Evolutionary conservation across 2,329 filamentous ascomycete species (phyloP), one percentile per base, ranked within the genome.

Genomic region (Diaporthe citrichinensis): DNA sequence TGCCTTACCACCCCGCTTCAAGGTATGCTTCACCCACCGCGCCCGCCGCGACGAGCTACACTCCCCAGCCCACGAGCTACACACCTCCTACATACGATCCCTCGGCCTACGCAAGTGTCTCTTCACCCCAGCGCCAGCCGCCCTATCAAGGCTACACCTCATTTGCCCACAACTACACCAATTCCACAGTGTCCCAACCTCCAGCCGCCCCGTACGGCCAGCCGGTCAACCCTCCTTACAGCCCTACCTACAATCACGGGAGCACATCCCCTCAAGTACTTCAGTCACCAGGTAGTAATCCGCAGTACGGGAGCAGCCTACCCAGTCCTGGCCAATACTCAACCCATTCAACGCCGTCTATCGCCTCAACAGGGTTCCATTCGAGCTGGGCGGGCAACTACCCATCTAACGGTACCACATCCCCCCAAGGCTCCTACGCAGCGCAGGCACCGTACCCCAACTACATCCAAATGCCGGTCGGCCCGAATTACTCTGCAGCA

Each of bases 51-150:
- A 80, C 84, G 79, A 79, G 84, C 79, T 85, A 81, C 80, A 78
- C 80, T 74, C 79, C 78, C 25, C 85, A 89, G 79, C 85, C 78
- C 49, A 81, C 85, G 49, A 86, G 78, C 81, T 91, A 89, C 80
- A 85, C 88, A 34, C 89, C 89, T 49, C 86, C 87, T 76, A 83
- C 88, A 49, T 92, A 92, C 81, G 91, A 92, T 79, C 90, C 90
- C 36, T 90, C 90, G 57, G 90, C 89, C 67, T 92, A 92, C 82
- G 89, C 89, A 72, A 84, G 82, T 77, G 84, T 87, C 36, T 82
- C 81, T 39, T 80, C 82, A 20, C 87, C 88, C 15, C 90, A 91
- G 78, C 85, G 89, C 58, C 88, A 88, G 72, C 82, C 87, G 61
- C 88, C 88, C 1, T 87, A 90, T 74, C 83, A 87, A 62, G 88